phyloP scores from a whole-genome alignment of 192 early-diverging fungal genomes.

The Coemansia sp. region DNA sequence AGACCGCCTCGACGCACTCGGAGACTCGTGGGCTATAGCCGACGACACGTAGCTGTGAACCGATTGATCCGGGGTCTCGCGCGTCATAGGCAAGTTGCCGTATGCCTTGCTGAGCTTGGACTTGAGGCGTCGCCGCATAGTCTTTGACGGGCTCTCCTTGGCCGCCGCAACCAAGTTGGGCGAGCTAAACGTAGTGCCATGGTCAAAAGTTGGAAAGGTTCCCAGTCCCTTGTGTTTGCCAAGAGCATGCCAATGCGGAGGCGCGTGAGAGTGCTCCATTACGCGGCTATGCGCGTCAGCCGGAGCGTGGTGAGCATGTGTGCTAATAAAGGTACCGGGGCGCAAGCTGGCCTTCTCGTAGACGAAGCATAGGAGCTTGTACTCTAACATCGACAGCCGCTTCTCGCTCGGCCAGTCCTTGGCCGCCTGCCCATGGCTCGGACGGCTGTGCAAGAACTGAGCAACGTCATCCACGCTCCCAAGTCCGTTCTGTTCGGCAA shows the following conservation, averaged over 20 bases:
- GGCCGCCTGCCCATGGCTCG: neutral
- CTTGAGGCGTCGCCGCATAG: slow-evolving; percentile 8
- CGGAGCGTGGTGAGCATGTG: neutral
- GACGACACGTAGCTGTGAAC: slow-evolving; percentile 27
- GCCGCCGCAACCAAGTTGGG: neutral
- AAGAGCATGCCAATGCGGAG: neutral
- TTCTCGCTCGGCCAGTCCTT: slow-evolving; percentile 15
- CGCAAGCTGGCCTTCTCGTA: slow-evolving; percentile 11
- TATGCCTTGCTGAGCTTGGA: slow-evolving; percentile 10
- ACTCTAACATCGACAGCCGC: slow-evolving; percentile 35
- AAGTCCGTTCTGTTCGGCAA: slow-evolving; percentile 14
- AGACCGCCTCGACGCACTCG: neutral
- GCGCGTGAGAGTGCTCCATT: neutral
- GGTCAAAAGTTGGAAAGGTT: neutral
- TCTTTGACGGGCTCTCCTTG: neutral
- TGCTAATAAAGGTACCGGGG: neutral
- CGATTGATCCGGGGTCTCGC: slow-evolving; percentile 9
- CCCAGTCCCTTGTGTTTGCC: neutral
- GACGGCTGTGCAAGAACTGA: slow-evolving; percentile 17
- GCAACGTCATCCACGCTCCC: slow-evolving; percentile 16
- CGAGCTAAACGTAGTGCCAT: neutral
- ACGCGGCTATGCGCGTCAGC: neutral
- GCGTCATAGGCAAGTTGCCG: slow-evolving; percentile 10
- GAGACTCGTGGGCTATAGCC: slow-evolving; percentile 14
- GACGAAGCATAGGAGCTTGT: slow-evolving; percentile 32